These are phyloP conservation scores for Cutaneotrichosporon cavernicola DNA, from an alignment of 1,284 basidiomycete genomes.

Conservation along the genomic window DNA sequence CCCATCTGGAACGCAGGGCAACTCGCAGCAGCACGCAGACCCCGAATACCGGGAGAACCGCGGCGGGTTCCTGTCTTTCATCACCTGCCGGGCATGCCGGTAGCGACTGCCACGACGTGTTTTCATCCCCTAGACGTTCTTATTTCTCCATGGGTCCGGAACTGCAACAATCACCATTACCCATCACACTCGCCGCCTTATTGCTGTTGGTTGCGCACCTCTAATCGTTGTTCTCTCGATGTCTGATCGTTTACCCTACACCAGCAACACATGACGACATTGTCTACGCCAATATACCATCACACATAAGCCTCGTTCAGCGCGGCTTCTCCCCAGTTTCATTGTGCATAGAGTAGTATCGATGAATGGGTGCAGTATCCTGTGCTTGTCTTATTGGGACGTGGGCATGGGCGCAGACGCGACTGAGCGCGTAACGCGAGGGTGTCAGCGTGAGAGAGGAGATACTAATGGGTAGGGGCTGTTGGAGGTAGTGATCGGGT, in stretches of 20 bases:
- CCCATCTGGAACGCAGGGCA: conserved; percentile 31
- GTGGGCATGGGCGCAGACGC: no score
- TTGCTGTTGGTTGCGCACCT: conserved; percentile 15
- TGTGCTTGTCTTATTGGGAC: neutral
- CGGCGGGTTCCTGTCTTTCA: conserved; percentile 45
- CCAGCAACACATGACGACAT: conserved; percentile 9
- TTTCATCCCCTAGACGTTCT: conserved; percentile 3
- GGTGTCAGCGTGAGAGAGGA: neutral
- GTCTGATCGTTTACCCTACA: conserved; percentile 8
- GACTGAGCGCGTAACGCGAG: neutral
- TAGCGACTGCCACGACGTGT: conserved; percentile 24
- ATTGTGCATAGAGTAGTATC: conserved; percentile 14
- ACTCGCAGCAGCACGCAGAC: conserved; percentile 45
- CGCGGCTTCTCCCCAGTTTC: conserved; percentile 1
- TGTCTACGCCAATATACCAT: conserved; percentile 8
- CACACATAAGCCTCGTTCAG: neutral
- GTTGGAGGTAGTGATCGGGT: neutral
- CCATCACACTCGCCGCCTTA: conserved; percentile 1
- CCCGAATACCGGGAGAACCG: conserved; percentile 45
- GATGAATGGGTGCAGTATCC: conserved; percentile 13
- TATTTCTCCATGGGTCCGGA: conserved; percentile 11
- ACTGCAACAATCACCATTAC: conserved; percentile 7
- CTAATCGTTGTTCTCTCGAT: conserved; percentile 18
- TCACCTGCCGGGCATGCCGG: conserved; percentile 49
- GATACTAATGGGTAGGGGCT: neutral